A percentile compares a stretch with the other conserved stretches of the same genome.
Conservation (phyloP, 768 basidiomycete species). For the Mrakia hoshinonis region DNA sequence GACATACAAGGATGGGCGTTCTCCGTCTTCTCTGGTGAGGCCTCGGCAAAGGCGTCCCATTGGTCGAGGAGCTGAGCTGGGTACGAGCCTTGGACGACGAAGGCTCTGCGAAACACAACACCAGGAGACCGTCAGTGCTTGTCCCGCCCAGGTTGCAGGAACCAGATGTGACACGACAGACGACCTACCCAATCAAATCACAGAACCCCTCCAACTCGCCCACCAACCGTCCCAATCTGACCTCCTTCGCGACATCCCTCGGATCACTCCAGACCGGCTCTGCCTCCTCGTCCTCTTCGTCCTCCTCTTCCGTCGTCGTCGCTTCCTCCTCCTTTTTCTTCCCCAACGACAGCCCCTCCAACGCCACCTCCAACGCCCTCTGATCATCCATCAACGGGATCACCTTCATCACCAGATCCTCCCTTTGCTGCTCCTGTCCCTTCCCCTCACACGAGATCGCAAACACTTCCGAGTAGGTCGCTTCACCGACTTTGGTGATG, state of each 20-base stretch:
- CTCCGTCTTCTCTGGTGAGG: constrained; percentile 52
- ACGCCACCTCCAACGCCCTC: constrained; percentile 26
- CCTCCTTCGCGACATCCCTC: constrained; percentile 37
- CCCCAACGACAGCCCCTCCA: constrained; percentile 16
- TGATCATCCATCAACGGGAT: constrained; percentile 56
- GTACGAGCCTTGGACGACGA: constrained; percentile 77
- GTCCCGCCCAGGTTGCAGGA: too few species aligned
- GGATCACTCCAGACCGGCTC: constrained; percentile 32
- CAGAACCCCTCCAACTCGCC: constrained; percentile 70
- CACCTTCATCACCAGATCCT: constrained; percentile 84
- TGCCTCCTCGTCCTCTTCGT: constrained; percentile 47
- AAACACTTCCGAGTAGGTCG: constrained; percentile 93
- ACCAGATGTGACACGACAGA: background rate
- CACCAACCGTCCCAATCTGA: constrained; percentile 44
- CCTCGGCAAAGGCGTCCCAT: constrained; percentile 76
- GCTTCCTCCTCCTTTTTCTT: background rate
- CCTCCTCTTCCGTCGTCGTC: constrained; percentile 44
- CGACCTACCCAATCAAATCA: constrained; percentile 50
- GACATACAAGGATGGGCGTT: constrained; percentile 71
- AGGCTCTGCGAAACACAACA: constrained; percentile 50
- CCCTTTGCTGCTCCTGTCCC: constrained; percentile 41
- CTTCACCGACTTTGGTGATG: constrained; percentile 84
- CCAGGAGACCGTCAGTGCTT: background rate
- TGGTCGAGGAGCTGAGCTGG: constrained; percentile 64
- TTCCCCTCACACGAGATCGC: constrained; percentile 48